These are phyloP conservation scores for Bothriochloa decipiens DNA, from an alignment of 176 grass and related monocot genomes.

Conservation along the genomic window DNA sequence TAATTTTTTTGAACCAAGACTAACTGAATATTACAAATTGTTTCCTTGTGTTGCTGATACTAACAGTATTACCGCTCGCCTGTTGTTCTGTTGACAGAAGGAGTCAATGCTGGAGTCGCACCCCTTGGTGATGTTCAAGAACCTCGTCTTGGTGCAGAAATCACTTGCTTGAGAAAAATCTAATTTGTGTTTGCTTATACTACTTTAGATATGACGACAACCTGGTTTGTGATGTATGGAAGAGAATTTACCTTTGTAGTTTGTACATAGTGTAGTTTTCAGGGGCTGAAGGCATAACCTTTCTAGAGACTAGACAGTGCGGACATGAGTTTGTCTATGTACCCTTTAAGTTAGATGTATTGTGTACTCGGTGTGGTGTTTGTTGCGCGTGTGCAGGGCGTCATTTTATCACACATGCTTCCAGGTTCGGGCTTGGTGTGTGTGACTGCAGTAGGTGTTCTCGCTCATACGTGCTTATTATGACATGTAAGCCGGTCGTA, in stretches of 20 bases:
- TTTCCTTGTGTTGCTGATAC: neutral
- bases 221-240: neutral
- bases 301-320: slow-evolving; percentile 16
- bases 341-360: neutral
- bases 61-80: neutral
- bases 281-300: neutral
- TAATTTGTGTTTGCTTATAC: neutral
- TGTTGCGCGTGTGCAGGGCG: neutral
- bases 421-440: neutral
- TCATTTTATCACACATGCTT: slow-evolving; percentile 3
- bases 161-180: slow-evolving; percentile 47
- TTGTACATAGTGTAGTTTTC: neutral
- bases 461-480: neutral
- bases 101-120: slow-evolving; percentile 36
- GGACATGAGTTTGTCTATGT: neutral
- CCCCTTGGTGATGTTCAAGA: slow-evolving; percentile 55
- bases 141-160: slow-evolving; percentile 50
- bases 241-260: slow-evolving; percentile 1
- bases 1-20: neutral
- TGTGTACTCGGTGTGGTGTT: neutral
- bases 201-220: neutral
- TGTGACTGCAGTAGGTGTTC: neutral
- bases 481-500: neutral
- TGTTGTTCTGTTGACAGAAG: slow-evolving; percentile 45
- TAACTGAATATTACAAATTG: neutral